These are phyloP conservation scores for Ceratocystis albifundus DNA, from an alignment of 2,329 filamentous ascomycete species.

Conservation along the genomic window DNA sequence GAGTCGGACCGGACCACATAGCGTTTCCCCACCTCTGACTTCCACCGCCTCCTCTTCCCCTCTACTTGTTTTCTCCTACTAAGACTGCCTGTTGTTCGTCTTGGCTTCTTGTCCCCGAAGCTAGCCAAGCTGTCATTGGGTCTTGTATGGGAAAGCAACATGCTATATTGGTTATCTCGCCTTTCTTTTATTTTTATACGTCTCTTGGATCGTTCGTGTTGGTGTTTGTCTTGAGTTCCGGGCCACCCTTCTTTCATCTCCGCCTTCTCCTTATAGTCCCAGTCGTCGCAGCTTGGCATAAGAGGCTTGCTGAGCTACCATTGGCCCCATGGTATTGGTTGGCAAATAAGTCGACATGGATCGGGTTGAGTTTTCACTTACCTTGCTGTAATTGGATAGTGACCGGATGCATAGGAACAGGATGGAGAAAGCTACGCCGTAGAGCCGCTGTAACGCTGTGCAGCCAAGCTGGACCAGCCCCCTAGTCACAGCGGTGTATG, in stretches of 20 bases:
- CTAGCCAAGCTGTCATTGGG: not conserved
- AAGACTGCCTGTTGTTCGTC: not conserved
- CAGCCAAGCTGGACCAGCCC: not conserved
- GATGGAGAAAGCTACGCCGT: not conserved
- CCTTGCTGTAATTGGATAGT: not conserved
- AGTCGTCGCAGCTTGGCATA: not conserved
- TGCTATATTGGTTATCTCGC: not conserved
- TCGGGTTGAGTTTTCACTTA: not conserved
- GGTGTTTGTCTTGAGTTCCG: not conserved
- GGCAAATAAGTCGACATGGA: not conserved
- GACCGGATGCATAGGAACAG: slow-evolving; percentile 3
- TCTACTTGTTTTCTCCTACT: not conserved
- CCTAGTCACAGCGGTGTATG: not conserved
- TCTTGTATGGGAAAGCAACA: not conserved
- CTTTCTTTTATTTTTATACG: no score
- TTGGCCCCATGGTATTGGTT: not conserved
- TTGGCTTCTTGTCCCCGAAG: not conserved
- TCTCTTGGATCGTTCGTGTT: not conserved
- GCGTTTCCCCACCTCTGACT: not conserved
- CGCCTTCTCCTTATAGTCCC: not conserved
- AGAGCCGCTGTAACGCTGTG: not conserved
- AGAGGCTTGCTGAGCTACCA: not conserved
- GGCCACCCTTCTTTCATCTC: not conserved
- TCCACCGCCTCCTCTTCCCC: not conserved
- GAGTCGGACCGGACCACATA: not conserved